phyloP scores from a whole-genome alignment of 257 asterid genomes.

The Solanum bulbocastanum region DNA sequence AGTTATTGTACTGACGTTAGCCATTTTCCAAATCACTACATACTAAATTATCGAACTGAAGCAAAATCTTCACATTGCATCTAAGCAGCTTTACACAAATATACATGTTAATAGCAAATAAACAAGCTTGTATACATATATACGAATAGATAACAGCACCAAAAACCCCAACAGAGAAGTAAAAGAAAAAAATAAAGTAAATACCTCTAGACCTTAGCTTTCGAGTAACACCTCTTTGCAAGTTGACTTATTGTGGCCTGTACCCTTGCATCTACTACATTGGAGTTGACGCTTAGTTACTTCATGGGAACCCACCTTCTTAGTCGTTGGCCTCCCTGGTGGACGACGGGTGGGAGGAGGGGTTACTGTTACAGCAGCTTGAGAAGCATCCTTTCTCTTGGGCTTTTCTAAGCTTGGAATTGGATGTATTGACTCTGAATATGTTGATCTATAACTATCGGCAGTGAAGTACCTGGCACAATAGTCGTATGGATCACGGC shows the following conservation, averaged over 20 bases:
- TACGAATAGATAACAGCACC: not conserved
- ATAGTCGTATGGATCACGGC: constrained; percentile 49
- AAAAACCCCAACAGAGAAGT: not conserved
- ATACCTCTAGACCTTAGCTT: constrained; percentile 18
- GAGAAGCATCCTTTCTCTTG: constrained; percentile 29
- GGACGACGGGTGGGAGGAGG: constrained; percentile 95
- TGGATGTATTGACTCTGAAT: constrained; percentile 63
- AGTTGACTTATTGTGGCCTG: constrained; percentile 91
- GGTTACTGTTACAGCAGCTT: constrained; percentile 48
- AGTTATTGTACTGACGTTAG: not conserved
- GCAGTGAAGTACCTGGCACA: constrained; percentile 69
- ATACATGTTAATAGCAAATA: not conserved
- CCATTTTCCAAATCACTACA: not conserved
- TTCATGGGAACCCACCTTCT: constrained; percentile 57
- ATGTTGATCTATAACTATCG: constrained; percentile 54
- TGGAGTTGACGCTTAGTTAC: constrained; percentile 66
- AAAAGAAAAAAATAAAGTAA: not conserved
- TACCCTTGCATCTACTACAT: constrained; percentile 89
- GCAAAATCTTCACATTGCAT: not conserved
- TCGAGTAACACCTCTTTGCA: constrained; percentile 77
- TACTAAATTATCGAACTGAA: not conserved
- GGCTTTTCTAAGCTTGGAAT: constrained; percentile 39
- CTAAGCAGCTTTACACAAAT: not conserved
- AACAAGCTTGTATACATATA: not conserved
- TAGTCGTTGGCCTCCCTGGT: constrained; percentile 82